A percentile compares a stretch with the other conserved stretches of the same genome.
These are phyloP conservation scores for Conticribra weissflogii DNA, from an alignment of 108 stramenopile genomes.

Conservation along the genomic window DNA sequence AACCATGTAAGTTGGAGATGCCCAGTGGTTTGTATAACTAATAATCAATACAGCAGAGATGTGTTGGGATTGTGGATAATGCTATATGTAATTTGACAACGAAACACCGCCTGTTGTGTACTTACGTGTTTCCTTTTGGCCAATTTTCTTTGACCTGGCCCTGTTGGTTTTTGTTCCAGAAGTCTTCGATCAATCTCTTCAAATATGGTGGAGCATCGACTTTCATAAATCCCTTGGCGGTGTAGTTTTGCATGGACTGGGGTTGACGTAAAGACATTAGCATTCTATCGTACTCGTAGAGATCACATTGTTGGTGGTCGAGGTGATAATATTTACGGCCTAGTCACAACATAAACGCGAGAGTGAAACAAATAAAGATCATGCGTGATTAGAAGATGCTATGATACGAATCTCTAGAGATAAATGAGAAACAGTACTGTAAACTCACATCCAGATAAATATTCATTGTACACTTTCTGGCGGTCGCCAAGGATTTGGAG, in stretches of 20 bases:
- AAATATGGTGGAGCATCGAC: conserved; percentile 50
- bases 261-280: conserved; percentile 56
- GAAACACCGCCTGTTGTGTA: too few species aligned
- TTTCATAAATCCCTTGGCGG: conserved; percentile 59
- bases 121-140: conserved; percentile 57
- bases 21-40: conserved; percentile 47
- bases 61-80: neutral
- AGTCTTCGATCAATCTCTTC: conserved; percentile 36
- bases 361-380: too few species aligned
- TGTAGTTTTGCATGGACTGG: conserved; percentile 55
- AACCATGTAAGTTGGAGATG: conserved; percentile 49
- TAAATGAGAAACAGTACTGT: neutral
- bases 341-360: too few species aligned
- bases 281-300: conserved; percentile 61
- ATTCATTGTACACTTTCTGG: conserved; percentile 43
- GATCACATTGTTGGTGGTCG: conserved; percentile 34
- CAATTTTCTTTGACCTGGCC: conserved; percentile 52
- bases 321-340: conserved; percentile 9
- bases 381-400: too few species aligned
- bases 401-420: too few species aligned
- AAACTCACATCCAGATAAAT: conserved; percentile 33
- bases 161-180: conserved; percentile 58
- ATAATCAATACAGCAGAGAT: too few species aligned
- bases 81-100: conserved; percentile 18
- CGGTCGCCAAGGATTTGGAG: conserved; percentile 54